Evolutionary conservation across 2,329 filamentous ascomycete species (phyloP).

Genomic region (Helminthosporium solani): DNA sequence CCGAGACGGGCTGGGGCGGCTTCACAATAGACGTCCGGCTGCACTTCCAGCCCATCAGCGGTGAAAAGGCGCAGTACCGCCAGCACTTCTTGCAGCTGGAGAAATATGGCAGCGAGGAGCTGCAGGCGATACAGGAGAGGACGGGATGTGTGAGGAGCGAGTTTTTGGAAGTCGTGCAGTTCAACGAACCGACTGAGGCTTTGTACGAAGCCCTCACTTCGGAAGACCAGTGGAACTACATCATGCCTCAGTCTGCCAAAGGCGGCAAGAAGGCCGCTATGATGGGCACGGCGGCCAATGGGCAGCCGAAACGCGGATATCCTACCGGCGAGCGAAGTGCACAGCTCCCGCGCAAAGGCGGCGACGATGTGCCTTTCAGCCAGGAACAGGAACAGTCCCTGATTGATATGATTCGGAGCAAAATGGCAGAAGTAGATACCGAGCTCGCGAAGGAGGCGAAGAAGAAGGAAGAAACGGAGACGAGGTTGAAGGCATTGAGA

Average conservation of each 20-base stretch:
- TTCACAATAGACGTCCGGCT: conserved; percentile 96
- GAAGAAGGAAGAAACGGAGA: conserved; percentile 33
- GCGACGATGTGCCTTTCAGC: conserved; percentile 36
- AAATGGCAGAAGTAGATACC: conserved; percentile 37
- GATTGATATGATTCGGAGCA: conserved; percentile 30
- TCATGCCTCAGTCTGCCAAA: conserved; percentile 29
- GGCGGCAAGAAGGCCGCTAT: conserved; percentile 47
- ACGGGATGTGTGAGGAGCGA: conserved; percentile 69
- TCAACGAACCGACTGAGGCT: conserved; percentile 93
- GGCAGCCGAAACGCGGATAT: conserved; percentile 35
- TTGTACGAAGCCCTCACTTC: conserved; percentile 86
- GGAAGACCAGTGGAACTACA: conserved; percentile 60
- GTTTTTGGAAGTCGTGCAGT: conserved; percentile 90
- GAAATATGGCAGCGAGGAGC: conserved; percentile 73
- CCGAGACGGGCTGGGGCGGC: conserved; percentile 96
- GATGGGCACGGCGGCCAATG: conserved; percentile 27
- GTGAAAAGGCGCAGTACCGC: conserved; percentile 92
- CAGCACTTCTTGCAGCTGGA: conserved; percentile 92
- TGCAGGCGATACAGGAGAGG: conserved; percentile 58
- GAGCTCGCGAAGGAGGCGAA: conserved; percentile 33
- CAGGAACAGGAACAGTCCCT: conserved; percentile 39
- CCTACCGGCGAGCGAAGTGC: conserved; percentile 40
- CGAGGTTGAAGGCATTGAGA: conserved; percentile 31
- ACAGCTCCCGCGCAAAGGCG: conserved; percentile 37
- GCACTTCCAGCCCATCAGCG: conserved; percentile 83